These are phyloP conservation scores for Coemansia sp. DNA, from an alignment of 192 early-diverging fungal species.

Conservation along the genomic window DNA sequence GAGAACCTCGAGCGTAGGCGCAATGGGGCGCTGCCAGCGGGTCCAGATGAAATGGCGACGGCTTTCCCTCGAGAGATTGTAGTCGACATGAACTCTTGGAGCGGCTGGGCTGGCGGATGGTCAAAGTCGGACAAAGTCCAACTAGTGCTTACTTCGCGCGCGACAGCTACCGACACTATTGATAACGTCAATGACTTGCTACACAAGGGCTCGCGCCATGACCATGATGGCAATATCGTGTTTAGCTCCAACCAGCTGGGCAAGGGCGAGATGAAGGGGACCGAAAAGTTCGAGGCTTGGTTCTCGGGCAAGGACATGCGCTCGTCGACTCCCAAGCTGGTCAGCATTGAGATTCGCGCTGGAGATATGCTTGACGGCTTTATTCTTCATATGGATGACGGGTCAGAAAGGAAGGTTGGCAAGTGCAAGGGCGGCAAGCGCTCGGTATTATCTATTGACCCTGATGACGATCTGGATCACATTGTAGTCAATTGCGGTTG, in stretches of 20 bases:
- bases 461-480: slow-evolving; percentile 56
- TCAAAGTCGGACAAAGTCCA: slow-evolving; percentile 28
- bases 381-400: slow-evolving; percentile 52
- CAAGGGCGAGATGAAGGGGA: slow-evolving; percentile 44
- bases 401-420: slow-evolving; percentile 48
- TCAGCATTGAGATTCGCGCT: slow-evolving; percentile 45
- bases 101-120: slow-evolving; percentile 35
- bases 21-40: slow-evolving; percentile 29
- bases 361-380: slow-evolving; percentile 60
- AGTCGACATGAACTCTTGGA: slow-evolving; percentile 17
- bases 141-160: slow-evolving; percentile 42
- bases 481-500: slow-evolving; percentile 59
- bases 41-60: slow-evolving; percentile 26
- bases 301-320: slow-evolving; percentile 34
- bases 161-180: slow-evolving; percentile 23
- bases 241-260: slow-evolving; percentile 42
- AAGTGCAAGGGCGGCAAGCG: slow-evolving; percentile 37
- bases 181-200: slow-evolving; percentile 20
- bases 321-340: slow-evolving; percentile 22
- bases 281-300: slow-evolving; percentile 22
- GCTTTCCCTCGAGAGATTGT: slow-evolving; percentile 26
- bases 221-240: slow-evolving; percentile 25
- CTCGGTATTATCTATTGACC: slow-evolving; percentile 36
- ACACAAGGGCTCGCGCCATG: slow-evolving; percentile 1
- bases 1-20: slow-evolving; percentile 36